phyloP scores from a whole-genome alignment of 2,329 filamentous ascomycete species.

The Botryotinia narcissicola region DNA sequence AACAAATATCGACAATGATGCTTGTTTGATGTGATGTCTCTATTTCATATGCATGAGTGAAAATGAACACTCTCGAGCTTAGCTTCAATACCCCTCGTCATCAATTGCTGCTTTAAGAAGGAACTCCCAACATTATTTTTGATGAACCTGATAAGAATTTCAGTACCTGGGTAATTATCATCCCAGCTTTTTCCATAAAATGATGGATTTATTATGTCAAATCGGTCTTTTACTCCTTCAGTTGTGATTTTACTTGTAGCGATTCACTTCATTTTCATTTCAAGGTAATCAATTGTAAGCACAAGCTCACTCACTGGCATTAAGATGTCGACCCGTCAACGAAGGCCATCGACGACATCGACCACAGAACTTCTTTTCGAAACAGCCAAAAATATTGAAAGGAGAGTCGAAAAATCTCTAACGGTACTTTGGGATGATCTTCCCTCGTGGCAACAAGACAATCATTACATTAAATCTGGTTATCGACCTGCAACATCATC shows the following conservation, averaged over 20 bases:
- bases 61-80: constrained; percentile 2
- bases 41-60: neutral
- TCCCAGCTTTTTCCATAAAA: neutral
- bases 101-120: constrained; percentile 16
- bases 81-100: constrained; percentile 9
- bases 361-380: constrained; percentile 30
- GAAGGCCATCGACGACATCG: constrained; percentile 29
- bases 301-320: neutral
- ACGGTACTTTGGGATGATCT: constrained; percentile 52
- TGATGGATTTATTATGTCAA: neutral
- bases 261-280: neutral
- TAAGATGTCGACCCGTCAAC: constrained; percentile 33
- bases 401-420: constrained; percentile 41
- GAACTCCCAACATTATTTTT: constrained; percentile 15
- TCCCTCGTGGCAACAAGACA: constrained; percentile 58
- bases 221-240: neutral
- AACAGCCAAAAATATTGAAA: constrained; percentile 30
- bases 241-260: neutral
- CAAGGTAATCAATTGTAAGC: neutral
- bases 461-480: constrained; percentile 64
- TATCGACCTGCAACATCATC: constrained; percentile 64
- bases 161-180: neutral
- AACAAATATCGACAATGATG: constrained; percentile 5
- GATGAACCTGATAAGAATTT: constrained; percentile 3
- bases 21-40: neutral